A percentile compares a stretch with the other conserved stretches of the same genome.
Evolutionary conservation across 371 early-diverging fungal species (phyloP).

Genomic region (Apophysomyces ossiformis): DNA sequence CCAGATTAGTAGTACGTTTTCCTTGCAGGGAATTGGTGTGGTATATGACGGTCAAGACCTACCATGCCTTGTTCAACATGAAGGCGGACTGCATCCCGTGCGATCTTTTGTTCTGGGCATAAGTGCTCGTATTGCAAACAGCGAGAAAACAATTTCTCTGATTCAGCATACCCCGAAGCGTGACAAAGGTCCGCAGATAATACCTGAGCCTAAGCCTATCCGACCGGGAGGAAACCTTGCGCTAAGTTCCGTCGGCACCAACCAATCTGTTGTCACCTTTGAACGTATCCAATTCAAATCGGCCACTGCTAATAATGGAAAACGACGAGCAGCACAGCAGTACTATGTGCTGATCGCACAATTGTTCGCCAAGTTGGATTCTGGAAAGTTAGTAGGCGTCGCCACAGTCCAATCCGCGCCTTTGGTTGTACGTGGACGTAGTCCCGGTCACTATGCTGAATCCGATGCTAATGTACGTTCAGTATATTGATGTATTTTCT

Average conservation of each 20-base stretch:
- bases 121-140: conserved; percentile 74
- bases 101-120: conserved; percentile 74
- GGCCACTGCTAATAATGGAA: conserved; percentile 93
- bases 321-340: conserved; percentile 90
- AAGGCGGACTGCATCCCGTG: conserved; percentile 54
- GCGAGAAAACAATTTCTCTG: conserved; percentile 77
- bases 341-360: conserved; percentile 81
- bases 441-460: conserved; percentile 90
- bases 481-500: neutral
- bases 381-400: conserved; percentile 55
- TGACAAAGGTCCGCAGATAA: conserved; percentile 89
- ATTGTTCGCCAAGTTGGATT: conserved; percentile 69
- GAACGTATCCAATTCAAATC: conserved; percentile 96
- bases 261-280: conserved; percentile 74
- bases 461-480: conserved; percentile 3
- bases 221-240: conserved; percentile 64
- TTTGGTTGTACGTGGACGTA: conserved; percentile 91
- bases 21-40: conserved; percentile 52
- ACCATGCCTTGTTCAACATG: conserved; percentile 64
- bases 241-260: conserved; percentile 57
- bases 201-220: conserved; percentile 67
- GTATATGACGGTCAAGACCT: conserved; percentile 52
- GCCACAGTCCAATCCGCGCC: conserved; percentile 80
- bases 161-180: conserved; percentile 95
- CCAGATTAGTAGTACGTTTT: conserved; percentile 83